Conservation (phyloP, 176 grass and related monocot species). For the Ampelocalamus luodianensis region DNA sequence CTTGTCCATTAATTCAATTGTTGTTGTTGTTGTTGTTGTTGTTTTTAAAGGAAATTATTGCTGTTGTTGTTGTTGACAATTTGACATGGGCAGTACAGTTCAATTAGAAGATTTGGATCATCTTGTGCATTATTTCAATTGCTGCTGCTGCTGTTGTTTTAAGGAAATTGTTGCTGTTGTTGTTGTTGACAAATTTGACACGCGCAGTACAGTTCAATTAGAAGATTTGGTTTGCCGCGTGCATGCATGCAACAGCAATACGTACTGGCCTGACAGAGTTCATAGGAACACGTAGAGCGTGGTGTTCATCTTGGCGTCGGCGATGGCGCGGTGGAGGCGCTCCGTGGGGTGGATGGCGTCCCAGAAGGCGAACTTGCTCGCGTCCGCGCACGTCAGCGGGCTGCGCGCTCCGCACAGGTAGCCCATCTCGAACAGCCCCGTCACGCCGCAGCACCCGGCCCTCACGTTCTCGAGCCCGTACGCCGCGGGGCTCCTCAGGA, state of each 20-base stretch:
- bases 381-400: slow-evolving; percentile 54
- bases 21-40: too few relatives aligned
- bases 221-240: background rate
- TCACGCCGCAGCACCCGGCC: slow-evolving; percentile 66
- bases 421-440: slow-evolving; percentile 58
- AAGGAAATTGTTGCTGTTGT: too few relatives aligned
- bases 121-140: too few relatives aligned
- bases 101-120: too few relatives aligned
- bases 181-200: too few relatives aligned
- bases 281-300: slow-evolving; percentile 57
- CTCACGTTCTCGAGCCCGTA: slow-evolving; percentile 57
- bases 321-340: slow-evolving; percentile 57
- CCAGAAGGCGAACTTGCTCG: slow-evolving; percentile 71
- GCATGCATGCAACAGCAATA: background rate
- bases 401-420: slow-evolving; percentile 48
- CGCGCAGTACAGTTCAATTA: too few relatives aligned
- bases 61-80: too few relatives aligned
- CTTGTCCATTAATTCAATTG: too few relatives aligned
- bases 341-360: slow-evolving; percentile 82
- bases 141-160: too few relatives aligned
- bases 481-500: slow-evolving; percentile 34
- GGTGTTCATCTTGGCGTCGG: slow-evolving; percentile 67
- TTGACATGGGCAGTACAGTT: too few relatives aligned
- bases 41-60: too few relatives aligned
- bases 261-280: background rate